Base-by-base conservation (phyloP, 1,284 basidiomycete genomes). In the Leccinum subrobustum region DNA sequence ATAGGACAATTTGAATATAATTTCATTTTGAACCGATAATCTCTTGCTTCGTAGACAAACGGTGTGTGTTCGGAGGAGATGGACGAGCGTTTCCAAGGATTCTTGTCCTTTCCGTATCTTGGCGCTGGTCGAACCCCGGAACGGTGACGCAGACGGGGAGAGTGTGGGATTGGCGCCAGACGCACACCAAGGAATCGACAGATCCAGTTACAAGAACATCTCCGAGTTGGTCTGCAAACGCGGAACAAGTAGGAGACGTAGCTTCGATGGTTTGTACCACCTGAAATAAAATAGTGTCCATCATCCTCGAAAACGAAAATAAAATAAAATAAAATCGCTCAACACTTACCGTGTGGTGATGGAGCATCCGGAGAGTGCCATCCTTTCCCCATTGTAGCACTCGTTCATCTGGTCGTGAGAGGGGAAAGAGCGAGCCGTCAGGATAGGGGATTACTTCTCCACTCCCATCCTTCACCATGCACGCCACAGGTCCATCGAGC, bases 31-130 rank as follows among this genome's bases (percentile, higher is more conserved):
- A 25, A 25, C 25, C 25, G 25, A 25, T 25, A 25, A 25, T 25
- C 25, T 29, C 27, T 29, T 29, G 27, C 27, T 29, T 29, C 27
- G 27, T 29, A 29, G 27, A 29, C 27, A 29, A 29, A 29, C 27
- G 0, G 82, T 73, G 68, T 95, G 93, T 9, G 90, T 87, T 6
- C 91, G 84, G 78, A 96, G 84, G 53, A 92, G 86, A 62, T 93
- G 87, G 11, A 87, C 84, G 37, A 90, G 79, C 3, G 81, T 75
- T 48, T 75, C 27, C 6, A 63, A 69, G 9, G 70, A 58, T 16
- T 61, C 63, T 18, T 35, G 83, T 56, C 47, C 63, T 66, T 52
- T 76, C 58, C 23, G 65, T 57, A n/a, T 47, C 61, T 47, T 74
- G 47, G 29, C 18, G 25, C 37, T 52, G 4, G 61, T 63, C 25